These are phyloP conservation scores for Cryphonectria carpinicola DNA, from an alignment of 2,329 filamentous ascomycete species.

Conservation along the genomic window DNA sequence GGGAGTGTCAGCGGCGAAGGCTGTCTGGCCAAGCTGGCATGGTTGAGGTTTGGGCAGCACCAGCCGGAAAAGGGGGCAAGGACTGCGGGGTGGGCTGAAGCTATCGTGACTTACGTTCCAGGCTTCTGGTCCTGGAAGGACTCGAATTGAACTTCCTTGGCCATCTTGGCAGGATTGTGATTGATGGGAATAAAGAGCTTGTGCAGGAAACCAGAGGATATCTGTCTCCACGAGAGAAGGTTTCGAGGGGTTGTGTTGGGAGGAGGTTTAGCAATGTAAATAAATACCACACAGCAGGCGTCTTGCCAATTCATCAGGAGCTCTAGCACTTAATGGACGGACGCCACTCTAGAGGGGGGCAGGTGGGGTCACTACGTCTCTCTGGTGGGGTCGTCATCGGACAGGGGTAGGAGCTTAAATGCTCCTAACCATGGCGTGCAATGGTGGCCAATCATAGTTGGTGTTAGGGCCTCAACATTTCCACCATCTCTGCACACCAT, in stretches of 20 bases:
- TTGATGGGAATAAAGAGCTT: constrained; percentile 29
- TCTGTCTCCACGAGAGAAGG: neutral
- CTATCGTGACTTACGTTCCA: constrained; percentile 78
- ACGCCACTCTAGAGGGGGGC: constrained; percentile 3
- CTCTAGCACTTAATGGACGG: constrained; percentile 3
- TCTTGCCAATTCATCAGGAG: constrained; percentile 12
- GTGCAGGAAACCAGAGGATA: neutral
- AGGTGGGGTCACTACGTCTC: constrained; percentile 10
- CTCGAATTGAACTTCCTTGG: constrained; percentile 78
- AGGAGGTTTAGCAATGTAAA: constrained; percentile 7
- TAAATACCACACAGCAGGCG: constrained; percentile 19
- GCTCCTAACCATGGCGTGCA: neutral
- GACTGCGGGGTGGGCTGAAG: constrained; percentile 16
- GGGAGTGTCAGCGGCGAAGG: constrained; percentile 14
- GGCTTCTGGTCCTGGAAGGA: constrained; percentile 97
- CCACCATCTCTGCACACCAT: neutral
- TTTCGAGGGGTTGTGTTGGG: neutral
- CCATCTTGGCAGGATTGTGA: constrained; percentile 57
- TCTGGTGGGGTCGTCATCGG: constrained; percentile 14
- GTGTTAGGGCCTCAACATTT: neutral
- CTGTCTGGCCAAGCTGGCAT: neutral
- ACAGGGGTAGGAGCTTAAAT: constrained; percentile 9
- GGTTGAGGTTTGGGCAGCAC: constrained; percentile 3
- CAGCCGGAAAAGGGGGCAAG: constrained; percentile 21
- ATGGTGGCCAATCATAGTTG: neutral